Percentiles rank a stretch among this genome's conserved stretches.
Evolutionary conservation across 352 stramenopile genomes (phyloP).

Genomic region (Globisporangium irregulare): DNA sequence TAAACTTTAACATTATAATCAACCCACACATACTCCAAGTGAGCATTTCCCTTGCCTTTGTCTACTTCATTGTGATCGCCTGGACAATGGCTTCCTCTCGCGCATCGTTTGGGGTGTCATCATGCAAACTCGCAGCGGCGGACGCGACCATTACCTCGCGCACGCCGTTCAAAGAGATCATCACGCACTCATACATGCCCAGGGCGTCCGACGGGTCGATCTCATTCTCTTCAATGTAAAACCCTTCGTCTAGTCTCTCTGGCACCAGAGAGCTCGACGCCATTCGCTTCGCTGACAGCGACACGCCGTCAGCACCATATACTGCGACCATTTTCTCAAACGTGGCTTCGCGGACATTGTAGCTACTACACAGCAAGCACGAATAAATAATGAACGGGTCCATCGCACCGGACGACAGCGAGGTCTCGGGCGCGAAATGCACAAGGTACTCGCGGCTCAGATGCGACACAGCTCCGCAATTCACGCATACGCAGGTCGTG

Average conservation of each 20-base stretch:
- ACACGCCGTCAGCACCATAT: slow-evolving; percentile 45
- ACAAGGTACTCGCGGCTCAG: slow-evolving; percentile 42
- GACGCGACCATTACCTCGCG: slow-evolving; percentile 37
- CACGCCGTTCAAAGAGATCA: slow-evolving; percentile 54
- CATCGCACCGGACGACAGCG: slow-evolving; percentile 16
- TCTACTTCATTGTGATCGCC: slow-evolving; percentile 34
- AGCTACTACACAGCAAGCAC: slow-evolving; percentile 68
- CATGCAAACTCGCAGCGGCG: slow-evolving; percentile 7
- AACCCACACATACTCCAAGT: not conserved
- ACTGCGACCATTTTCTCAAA: slow-evolving; percentile 53
- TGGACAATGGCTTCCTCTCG: slow-evolving; percentile 48
- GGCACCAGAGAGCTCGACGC: slow-evolving; percentile 31
- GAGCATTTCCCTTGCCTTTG: not conserved
- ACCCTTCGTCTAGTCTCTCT: slow-evolving; percentile 33
- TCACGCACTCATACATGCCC: slow-evolving; percentile 40
- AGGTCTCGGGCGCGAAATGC: slow-evolving; percentile 10
- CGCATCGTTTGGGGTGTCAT: slow-evolving; percentile 35
- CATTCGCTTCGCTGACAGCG: slow-evolving; percentile 32
- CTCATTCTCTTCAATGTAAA: slow-evolving; percentile 59
- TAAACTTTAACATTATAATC: not conserved
- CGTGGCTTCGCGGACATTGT: slow-evolving; percentile 66
- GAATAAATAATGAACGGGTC: slow-evolving; percentile 44
- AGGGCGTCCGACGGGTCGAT: slow-evolving; percentile 23
- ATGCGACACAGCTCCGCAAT: slow-evolving; percentile 59
- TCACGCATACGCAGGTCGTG: slow-evolving; percentile 48